A percentile compares a stretch with the other conserved stretches of the same genome.
These are phyloP conservation scores for Wolfiporia cocos DNA, from an alignment of 1,284 basidiomycete genomes.

Conservation along the genomic window DNA sequence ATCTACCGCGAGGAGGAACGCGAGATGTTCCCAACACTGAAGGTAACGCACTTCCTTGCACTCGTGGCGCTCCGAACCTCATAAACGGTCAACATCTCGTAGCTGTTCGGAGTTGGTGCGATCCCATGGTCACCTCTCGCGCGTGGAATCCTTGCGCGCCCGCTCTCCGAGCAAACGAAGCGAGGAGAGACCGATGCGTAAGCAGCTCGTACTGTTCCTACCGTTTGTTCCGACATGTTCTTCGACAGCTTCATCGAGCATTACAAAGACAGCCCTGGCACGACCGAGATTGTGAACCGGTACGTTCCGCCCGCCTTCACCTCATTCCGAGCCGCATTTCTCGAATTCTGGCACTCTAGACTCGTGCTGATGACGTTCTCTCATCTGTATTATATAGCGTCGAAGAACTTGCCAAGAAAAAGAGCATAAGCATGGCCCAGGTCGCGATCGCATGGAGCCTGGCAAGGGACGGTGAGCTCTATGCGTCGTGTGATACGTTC, in stretches of 20 bases:
- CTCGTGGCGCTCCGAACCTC: not conserved
- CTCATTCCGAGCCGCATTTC: not conserved
- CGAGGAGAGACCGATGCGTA: constrained; percentile 22
- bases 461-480: constrained; percentile 28
- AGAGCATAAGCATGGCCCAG: constrained; percentile 22
- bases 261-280: constrained; percentile 11
- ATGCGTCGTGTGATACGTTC: constrained; percentile 6
- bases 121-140: constrained; percentile 39
- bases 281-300: constrained; percentile 10
- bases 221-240: not conserved
- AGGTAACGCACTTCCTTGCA: constrained; percentile 11
- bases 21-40: constrained; percentile 42
- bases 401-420: constrained; percentile 37
- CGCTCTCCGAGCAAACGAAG: constrained; percentile 20
- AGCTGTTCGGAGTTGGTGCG: constrained; percentile 31
- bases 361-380: too few species aligned
- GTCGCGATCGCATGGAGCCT: constrained; percentile 28
- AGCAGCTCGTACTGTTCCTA: not conserved
- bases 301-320: constrained; percentile 2
- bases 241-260: constrained; percentile 12
- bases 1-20: constrained; percentile 45
- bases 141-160: constrained; percentile 30
- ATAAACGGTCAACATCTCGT: not conserved
- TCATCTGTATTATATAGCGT: constrained; percentile 25
- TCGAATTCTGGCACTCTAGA: not conserved